phyloP scores from a whole-genome alignment of 225 moss, liverwort and hornwort genomes.

The Polytrichum commune region DNA sequence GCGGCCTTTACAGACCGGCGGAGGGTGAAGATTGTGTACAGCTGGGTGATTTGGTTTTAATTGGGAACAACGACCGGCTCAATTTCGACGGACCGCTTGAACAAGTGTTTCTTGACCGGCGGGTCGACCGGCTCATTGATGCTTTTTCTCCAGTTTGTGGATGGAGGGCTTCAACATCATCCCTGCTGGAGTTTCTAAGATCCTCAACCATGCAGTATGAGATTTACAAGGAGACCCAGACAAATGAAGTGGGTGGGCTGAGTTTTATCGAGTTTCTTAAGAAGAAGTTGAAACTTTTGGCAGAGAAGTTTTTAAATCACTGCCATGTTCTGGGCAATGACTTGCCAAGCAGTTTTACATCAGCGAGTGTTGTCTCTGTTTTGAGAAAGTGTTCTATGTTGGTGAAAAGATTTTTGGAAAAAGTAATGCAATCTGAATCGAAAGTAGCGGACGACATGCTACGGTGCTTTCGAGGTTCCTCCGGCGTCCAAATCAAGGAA shows the following conservation, averaged over 20 bases:
- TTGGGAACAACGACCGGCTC: constrained; percentile 28
- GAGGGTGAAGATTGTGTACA: constrained; percentile 2
- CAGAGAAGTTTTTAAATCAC: background rate
- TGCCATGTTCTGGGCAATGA: constrained; percentile 1
- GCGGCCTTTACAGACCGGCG: background rate
- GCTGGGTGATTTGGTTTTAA: constrained; percentile 26
- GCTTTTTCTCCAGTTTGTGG: constrained; percentile 44
- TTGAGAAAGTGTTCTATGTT: background rate
- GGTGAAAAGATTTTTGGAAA: constrained; percentile 6
- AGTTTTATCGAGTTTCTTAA: constrained; percentile 10
- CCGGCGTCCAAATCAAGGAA: background rate
- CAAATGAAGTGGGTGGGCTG: background rate
- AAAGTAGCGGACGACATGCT: constrained; percentile 7
- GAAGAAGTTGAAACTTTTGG: constrained; percentile 5
- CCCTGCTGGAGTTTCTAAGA: constrained; percentile 20
- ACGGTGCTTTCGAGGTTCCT: constrained; percentile 5
- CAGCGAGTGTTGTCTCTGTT: background rate
- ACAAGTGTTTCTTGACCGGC: constrained; percentile 44
- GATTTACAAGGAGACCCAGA: constrained; percentile 3
- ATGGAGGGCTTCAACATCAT: constrained; percentile 35
- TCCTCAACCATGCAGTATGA: constrained; percentile 16
- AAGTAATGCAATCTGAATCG: background rate
- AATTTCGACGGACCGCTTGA: constrained; percentile 37
- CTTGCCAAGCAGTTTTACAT: constrained; percentile 13
- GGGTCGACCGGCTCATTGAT: constrained; percentile 43